phyloP scores from a whole-genome alignment of 2,329 filamentous ascomycete genomes.

The Nemania sp. region DNA sequence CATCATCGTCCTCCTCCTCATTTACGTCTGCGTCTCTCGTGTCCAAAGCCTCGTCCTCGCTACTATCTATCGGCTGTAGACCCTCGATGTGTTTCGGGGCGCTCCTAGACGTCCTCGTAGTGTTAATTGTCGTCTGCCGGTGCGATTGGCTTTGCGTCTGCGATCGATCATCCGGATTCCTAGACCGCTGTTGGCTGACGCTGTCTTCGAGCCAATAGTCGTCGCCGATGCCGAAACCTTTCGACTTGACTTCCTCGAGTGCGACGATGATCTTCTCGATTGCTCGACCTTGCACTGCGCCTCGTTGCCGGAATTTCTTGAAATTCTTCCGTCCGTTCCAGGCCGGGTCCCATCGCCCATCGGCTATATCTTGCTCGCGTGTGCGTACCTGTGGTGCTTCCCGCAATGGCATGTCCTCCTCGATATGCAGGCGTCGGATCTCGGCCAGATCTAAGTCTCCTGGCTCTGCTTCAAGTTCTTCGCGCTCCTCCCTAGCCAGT shows the following conservation, averaged over 20 bases:
- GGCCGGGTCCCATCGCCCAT: conserved; percentile 74
- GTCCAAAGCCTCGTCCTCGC: conserved; percentile 27
- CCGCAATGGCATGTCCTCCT: conserved; percentile 75
- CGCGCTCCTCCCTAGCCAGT: conserved; percentile 56
- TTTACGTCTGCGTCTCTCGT: conserved; percentile 27
- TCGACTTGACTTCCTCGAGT: conserved; percentile 71
- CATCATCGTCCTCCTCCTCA: conserved; percentile 32
- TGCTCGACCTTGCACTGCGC: conserved; percentile 47
- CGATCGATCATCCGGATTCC: conserved; percentile 36
- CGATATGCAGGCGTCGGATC: conserved; percentile 72
- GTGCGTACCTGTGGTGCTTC: conserved; percentile 38
- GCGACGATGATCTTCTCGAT: conserved; percentile 64
- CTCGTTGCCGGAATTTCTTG: conserved; percentile 77
- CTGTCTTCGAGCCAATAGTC: conserved; percentile 71
- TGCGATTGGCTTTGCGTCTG: conserved; percentile 28
- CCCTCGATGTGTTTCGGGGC: conserved; percentile 16
- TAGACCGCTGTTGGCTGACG: conserved; percentile 32
- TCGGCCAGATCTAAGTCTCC: conserved; percentile 72
- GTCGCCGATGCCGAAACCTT: conserved; percentile 74
- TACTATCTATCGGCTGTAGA: conserved; percentile 31
- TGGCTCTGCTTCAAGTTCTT: conserved; percentile 54
- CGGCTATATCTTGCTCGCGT: conserved; percentile 56
- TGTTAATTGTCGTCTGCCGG: conserved; percentile 17
- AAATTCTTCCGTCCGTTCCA: conserved; percentile 98
- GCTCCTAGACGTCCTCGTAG: conserved; percentile 5